phyloP scores from a whole-genome alignment of 805 yeast genomes.

The Barnettozyma californica region DNA sequence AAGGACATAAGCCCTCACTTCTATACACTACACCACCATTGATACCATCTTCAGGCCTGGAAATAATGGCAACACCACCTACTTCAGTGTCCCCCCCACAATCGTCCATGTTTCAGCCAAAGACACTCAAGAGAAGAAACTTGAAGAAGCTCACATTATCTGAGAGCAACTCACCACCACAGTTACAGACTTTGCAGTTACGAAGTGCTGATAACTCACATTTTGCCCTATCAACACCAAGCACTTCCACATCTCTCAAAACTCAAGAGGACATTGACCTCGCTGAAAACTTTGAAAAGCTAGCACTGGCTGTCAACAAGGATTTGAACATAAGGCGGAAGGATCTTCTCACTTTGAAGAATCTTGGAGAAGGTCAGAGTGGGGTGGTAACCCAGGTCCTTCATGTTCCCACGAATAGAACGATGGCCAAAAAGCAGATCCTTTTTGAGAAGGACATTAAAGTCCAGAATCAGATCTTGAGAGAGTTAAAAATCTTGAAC shows the following conservation, averaged over 20 bases:
- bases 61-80: not conserved
- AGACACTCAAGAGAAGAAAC: slow-evolving; percentile 51
- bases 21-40: not conserved
- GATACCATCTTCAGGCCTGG: not conserved
- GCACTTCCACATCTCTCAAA: slow-evolving; percentile 5
- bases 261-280: slow-evolving; percentile 28
- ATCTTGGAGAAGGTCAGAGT: slow-evolving; percentile 88
- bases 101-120: slow-evolving; percentile 30
- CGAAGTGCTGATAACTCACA: not conserved
- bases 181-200: slow-evolving; percentile 10
- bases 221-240: slow-evolving; percentile 6
- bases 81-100: slow-evolving; percentile 3
- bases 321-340: slow-evolving; percentile 48
- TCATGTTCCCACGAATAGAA: slow-evolving; percentile 81
- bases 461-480: slow-evolving; percentile 74
- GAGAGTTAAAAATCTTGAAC: slow-evolving; percentile 87
- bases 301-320: slow-evolving; percentile 51
- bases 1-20: not conserved
- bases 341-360: slow-evolving; percentile 70
- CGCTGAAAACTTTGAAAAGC: slow-evolving; percentile 40
- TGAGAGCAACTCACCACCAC: slow-evolving; percentile 15
- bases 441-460: slow-evolving; percentile 78
- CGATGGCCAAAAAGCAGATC: slow-evolving; percentile 87
- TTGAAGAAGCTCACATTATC: slow-evolving; percentile 48
- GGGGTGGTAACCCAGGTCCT: slow-evolving; percentile 87